These are phyloP conservation scores for Colletotrichum falcatum DNA, from an alignment of 2,329 filamentous ascomycete genomes.

Conservation along the genomic window DNA sequence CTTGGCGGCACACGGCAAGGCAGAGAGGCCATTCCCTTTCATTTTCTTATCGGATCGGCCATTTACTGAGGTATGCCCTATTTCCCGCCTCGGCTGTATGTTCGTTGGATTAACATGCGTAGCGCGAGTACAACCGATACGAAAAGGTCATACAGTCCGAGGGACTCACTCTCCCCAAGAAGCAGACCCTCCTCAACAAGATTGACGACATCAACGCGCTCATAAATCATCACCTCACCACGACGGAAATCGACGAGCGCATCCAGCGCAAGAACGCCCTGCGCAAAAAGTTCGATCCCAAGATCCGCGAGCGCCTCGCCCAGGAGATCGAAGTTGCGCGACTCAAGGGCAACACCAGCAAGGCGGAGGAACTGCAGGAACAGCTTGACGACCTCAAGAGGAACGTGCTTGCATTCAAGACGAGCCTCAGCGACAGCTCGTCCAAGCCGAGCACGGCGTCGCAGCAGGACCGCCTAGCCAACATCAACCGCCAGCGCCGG, in stretches of 20 bases:
- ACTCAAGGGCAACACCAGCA: conserved; percentile 70
- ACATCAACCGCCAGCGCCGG: conserved; percentile 87
- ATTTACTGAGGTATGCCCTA: conserved; percentile 78
- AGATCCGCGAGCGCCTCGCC: conserved; percentile 75
- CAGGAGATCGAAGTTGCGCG: conserved; percentile 76
- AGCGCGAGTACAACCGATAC: conserved; percentile 86
- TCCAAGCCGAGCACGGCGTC: conserved; percentile 64
- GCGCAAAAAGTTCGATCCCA: conserved; percentile 73
- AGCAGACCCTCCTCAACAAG: conserved; percentile 75
- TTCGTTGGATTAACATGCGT: conserved; percentile 13
- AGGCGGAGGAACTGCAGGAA: conserved; percentile 65
- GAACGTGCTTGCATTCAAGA: conserved; percentile 80
- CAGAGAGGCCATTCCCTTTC: conserved; percentile 88
- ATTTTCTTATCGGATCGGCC: conserved; percentile 87
- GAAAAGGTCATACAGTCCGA: conserved; percentile 80
- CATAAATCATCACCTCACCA: conserved; percentile 84
- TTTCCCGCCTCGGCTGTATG: conserved; percentile 11
- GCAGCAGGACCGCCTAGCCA: conserved; percentile 85
- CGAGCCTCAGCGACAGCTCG: conserved; percentile 67
- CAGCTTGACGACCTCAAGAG: conserved; percentile 73
- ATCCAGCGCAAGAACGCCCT: conserved; percentile 77
- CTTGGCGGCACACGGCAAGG: conserved; percentile 83
- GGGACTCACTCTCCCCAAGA: conserved; percentile 79
- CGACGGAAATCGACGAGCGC: conserved; percentile 84
- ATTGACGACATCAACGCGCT: conserved; percentile 84